These are phyloP conservation scores for Musa beccarii DNA, from an alignment of 176 grass and related monocot species.

Conservation along the genomic window DNA sequence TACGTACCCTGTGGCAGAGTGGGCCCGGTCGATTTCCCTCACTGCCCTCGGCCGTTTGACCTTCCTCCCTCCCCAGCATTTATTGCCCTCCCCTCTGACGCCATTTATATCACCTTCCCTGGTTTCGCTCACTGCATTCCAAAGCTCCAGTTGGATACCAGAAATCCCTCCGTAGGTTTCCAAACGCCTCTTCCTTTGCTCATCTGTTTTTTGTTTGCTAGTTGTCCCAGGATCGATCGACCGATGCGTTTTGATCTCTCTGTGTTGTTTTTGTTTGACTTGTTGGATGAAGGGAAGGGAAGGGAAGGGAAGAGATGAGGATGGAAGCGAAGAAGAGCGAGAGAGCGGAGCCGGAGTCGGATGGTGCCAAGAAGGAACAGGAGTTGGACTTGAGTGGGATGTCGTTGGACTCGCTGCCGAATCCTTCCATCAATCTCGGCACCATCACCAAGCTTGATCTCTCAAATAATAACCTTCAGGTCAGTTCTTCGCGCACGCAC, in stretches of 20 bases:
- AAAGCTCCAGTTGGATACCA: too few relatives aligned
- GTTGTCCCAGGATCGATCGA: too few relatives aligned
- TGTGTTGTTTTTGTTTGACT: constrained; percentile 18
- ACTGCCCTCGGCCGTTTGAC: neutral
- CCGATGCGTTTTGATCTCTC: too few relatives aligned
- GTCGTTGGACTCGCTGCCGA: constrained; percentile 64
- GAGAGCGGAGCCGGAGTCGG: neutral
- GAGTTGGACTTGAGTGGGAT: constrained; percentile 73
- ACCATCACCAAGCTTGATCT: constrained; percentile 75
- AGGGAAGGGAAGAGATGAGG: neutral
- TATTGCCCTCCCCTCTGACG: too few relatives aligned
- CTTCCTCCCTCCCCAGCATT: neutral
- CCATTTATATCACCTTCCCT: neutral
- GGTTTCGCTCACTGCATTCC: neutral
- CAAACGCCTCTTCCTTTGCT: too few relatives aligned
- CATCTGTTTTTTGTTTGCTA: too few relatives aligned
- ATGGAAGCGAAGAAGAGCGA: constrained; percentile 29
- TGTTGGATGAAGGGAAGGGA: constrained; percentile 29
- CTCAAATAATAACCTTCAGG: constrained; percentile 93
- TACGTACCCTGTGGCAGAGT: neutral
- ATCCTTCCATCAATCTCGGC: constrained; percentile 50
- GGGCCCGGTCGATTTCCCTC: neutral
- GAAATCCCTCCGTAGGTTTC: too few relatives aligned
- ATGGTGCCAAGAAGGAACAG: constrained; percentile 24
- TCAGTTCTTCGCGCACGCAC: neutral